Conservation (phyloP, 2,329 filamentous ascomycete species). For the Colletotrichum limetticola region DNA sequence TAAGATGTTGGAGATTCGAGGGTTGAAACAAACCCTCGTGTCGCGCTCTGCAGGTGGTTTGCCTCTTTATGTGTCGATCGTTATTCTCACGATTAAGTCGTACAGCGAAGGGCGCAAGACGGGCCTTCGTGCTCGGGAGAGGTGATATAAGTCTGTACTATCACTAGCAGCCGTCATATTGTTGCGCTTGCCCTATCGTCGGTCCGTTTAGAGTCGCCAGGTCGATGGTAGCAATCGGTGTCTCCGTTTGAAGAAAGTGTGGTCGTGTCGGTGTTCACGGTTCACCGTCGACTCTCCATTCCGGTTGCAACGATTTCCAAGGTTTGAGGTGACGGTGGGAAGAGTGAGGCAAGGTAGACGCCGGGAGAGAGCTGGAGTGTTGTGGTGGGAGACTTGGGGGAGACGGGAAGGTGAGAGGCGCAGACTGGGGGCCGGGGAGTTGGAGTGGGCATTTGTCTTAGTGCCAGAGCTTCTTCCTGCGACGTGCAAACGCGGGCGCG, state of each 20-base stretch:
- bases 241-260: constrained; percentile 12
- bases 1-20: constrained; percentile 19
- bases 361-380: not conserved
- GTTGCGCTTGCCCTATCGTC: constrained; percentile 19
- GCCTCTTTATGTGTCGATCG: constrained; percentile 21
- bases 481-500: not conserved
- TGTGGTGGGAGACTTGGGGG: not conserved
- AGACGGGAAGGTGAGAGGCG: not conserved
- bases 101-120: not conserved
- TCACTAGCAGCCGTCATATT: constrained; percentile 28
- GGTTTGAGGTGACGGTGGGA: constrained; percentile 29
- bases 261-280: constrained; percentile 11
- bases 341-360: constrained; percentile 8
- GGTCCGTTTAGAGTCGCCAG: constrained; percentile 23
- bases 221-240: constrained; percentile 15
- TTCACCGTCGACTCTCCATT: constrained; percentile 25
- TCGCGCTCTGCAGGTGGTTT: constrained; percentile 9
- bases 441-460: not conserved
- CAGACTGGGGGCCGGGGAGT: constrained; percentile 19
- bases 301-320: constrained; percentile 28
- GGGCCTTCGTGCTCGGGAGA: not conserved
- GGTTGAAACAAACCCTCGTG: constrained; percentile 34
- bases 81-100: constrained; percentile 26
- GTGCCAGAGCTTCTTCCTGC: constrained; percentile 6
- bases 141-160: constrained; percentile 7